Base-by-base conservation (phyloP, 2,329 filamentous ascomycete species). In the Bertia moriformis region DNA sequence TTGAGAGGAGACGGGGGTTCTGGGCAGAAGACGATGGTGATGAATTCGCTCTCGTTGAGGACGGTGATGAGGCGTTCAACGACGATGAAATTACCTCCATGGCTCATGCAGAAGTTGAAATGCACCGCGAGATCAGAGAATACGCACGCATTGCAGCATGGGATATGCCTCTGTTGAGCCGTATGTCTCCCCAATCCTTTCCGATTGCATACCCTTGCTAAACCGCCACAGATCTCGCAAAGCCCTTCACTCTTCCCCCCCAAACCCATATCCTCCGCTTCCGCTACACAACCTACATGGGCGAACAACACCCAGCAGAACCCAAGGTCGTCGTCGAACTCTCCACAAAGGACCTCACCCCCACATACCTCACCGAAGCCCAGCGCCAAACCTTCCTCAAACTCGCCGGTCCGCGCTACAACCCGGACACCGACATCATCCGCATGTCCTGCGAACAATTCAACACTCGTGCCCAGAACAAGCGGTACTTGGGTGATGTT, bases 261-360 rank as follows among this genome's bases (percentile, higher is more conserved):
- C 58, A 67, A 19, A 59, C 75, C 36, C 69, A 83, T 49, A 76
- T 86, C 36, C 74, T 98, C 42, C 82, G 89, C 51, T 98, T 95
- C 76, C 81, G 91, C 51, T 95, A 94, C 66, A 98, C 91, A 14
- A 88, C 82, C 27, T 96, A 96, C 63, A 81, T 98, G 71, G 89
- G 89, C 51, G 91, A 96, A 61, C 67, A 73, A 41, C 93, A 98
- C 62, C 89, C 91, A 0, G 86, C 89, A 2, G 78, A 87, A 60
- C 79, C 78, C 55, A 98, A 98, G 67, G 88, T 98, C 15, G 88
- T 96, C 12, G 77, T 96, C 40, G 84, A 95, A 56, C 93, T 96
- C 61, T 75, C 70, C 45, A 79, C 83, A 14, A 60, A 61, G 41
- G 86, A 94, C 60, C 63, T 95, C 44, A 18, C 15, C 32, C 32